These are phyloP conservation scores for Durio zibethinus DNA, from an alignment of 345 rosid genomes.

Conservation along the genomic window DNA sequence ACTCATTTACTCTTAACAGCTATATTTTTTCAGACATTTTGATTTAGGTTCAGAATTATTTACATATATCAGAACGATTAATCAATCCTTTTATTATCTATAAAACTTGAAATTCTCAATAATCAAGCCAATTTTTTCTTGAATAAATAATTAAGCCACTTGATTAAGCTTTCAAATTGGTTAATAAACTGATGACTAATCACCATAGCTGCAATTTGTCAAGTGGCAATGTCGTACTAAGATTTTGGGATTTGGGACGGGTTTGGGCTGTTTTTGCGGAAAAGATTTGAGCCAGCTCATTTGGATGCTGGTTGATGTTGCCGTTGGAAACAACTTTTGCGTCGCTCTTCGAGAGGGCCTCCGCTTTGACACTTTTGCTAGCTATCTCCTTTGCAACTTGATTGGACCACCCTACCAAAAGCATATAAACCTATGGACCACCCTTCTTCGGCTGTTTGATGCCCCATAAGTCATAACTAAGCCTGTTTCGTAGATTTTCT, in stretches of 20 bases:
- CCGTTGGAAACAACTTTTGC: neutral
- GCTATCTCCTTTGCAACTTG: neutral
- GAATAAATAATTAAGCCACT: neutral
- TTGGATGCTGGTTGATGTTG: too few relatives aligned
- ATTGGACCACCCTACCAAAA: conserved; percentile 6
- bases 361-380: neutral
- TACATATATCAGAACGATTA: neutral
- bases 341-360: neutral
- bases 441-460: neutral
- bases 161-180: neutral
- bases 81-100: neutral
- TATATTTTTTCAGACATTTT: too few relatives aligned
- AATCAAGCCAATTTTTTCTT: neutral
- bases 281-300: neutral
- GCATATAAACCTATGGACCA: neutral
- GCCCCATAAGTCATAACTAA: neutral
- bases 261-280: neutral
- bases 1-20: too few relatives aligned
- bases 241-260: neutral
- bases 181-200: neutral
- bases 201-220: neutral
- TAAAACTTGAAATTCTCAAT: neutral
- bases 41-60: too few relatives aligned
- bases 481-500: neutral
- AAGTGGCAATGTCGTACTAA: neutral